Percentiles rank a stretch among this genome's conserved stretches.
Conservation (phyloP, 2,329 filamentous ascomycete species). For the Fusarium algeriense region DNA sequence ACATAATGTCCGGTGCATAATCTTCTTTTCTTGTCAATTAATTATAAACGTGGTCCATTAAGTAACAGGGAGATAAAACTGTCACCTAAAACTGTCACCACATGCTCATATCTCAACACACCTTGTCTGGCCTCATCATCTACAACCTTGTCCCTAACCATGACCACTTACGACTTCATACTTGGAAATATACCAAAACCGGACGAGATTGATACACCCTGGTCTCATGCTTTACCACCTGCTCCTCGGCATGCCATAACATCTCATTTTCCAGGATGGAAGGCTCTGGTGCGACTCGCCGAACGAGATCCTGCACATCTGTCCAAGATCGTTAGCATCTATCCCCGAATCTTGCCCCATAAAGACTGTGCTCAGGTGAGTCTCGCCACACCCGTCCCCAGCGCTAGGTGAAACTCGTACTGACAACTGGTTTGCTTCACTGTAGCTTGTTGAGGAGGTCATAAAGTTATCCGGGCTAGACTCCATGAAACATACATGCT, state of each 20-base stretch:
- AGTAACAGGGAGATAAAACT: too few relatives aligned
- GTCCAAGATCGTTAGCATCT: not conserved
- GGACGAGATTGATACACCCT: not conserved
- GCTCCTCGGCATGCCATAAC: not conserved
- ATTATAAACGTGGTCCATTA: too few relatives aligned
- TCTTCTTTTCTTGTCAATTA: too few relatives aligned
- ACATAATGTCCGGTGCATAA: too few relatives aligned
- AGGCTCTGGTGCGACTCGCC: not conserved
- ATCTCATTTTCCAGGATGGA: not conserved
- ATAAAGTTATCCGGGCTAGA: not conserved
- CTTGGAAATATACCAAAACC: not conserved
- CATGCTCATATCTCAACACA: too few relatives aligned
- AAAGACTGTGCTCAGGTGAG: not conserved
- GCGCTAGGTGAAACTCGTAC: not conserved
- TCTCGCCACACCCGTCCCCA: not conserved
- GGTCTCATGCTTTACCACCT: not conserved
- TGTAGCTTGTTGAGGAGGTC: not conserved
- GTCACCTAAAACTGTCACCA: too few relatives aligned
- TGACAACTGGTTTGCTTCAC: not conserved
- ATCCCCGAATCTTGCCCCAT: not conserved
- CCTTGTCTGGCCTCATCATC: too few relatives aligned
- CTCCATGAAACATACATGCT: not conserved
- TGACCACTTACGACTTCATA: not conserved
- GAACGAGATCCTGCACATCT: not conserved
- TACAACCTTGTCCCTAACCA: too few relatives aligned